phyloP scores from a whole-genome alignment of 2,329 filamentous ascomycete species.

The Colletotrichum sp. region DNA sequence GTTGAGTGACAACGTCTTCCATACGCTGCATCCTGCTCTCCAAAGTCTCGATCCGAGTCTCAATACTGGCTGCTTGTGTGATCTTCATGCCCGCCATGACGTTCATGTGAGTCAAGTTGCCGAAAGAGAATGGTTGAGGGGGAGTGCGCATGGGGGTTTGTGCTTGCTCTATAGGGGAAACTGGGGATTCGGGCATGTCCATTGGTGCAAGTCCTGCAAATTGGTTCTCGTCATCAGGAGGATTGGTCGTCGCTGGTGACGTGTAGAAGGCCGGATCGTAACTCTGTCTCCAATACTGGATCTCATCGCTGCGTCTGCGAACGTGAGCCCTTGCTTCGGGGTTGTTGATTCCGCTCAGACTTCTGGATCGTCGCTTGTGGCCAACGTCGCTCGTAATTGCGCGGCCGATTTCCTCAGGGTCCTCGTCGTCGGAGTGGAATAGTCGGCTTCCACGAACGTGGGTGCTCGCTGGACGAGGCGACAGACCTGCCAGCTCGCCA shows the following conservation, averaged over 20 bases:
- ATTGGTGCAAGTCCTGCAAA: slow-evolving; percentile 30
- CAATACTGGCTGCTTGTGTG: slow-evolving; percentile 58
- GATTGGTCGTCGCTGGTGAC: slow-evolving; percentile 56
- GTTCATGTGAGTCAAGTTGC: slow-evolving; percentile 47
- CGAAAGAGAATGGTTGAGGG: slow-evolving; percentile 61
- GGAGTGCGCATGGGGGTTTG: slow-evolving; percentile 36
- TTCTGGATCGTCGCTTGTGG: slow-evolving; percentile 61
- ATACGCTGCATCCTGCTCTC: slow-evolving; percentile 58
- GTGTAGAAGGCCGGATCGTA: slow-evolving; percentile 51
- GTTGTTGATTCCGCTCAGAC: slow-evolving; percentile 46
- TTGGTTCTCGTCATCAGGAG: slow-evolving; percentile 40
- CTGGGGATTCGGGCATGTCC: slow-evolving; percentile 36
- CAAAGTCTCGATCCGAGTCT: slow-evolving; percentile 55
- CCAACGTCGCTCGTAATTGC: slow-evolving; percentile 63
- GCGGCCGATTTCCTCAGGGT: slow-evolving; percentile 63
- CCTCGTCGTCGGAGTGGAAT: slow-evolving; percentile 38
- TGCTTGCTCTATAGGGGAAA: slow-evolving; percentile 29
- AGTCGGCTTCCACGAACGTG: slow-evolving; percentile 54
- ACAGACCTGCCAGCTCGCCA: slow-evolving; percentile 57
- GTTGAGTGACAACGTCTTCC: slow-evolving; percentile 56
- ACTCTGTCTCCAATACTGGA: slow-evolving; percentile 68
- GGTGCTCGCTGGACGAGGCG: slow-evolving; percentile 65
- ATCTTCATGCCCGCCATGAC: slow-evolving; percentile 62
- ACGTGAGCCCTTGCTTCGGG: neutral
- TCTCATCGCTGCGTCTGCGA: slow-evolving; percentile 66